Evolutionary conservation across 345 rosid species (phyloP).

Genomic region (Boechera stricta): DNA sequence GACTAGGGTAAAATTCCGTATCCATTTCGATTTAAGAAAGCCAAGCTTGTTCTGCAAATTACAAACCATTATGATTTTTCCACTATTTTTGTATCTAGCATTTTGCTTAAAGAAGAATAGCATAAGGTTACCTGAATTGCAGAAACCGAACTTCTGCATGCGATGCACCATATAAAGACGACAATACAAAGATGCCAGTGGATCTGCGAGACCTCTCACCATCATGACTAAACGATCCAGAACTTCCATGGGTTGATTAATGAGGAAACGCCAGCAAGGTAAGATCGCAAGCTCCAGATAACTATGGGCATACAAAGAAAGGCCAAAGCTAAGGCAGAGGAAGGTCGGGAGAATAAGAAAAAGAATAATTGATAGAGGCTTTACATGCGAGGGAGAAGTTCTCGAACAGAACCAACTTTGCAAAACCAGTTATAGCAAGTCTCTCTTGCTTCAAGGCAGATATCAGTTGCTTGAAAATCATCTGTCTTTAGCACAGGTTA

Average conservation of each 20-base stretch:
- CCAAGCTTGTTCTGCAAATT: constrained; percentile 15
- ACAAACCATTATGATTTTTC: constrained; percentile 9
- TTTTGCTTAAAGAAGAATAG: constrained; percentile 1
- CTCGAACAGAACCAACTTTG: constrained; percentile 82
- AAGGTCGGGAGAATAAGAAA: constrained; percentile 9
- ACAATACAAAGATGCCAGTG: constrained; percentile 81
- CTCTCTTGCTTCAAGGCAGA: constrained; percentile 79
- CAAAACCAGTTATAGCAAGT: constrained; percentile 92
- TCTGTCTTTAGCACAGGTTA: constrained; percentile 55
- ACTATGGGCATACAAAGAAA: constrained; percentile 49
- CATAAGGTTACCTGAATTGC: constrained; percentile 56
- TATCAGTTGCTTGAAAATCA: constrained; percentile 66
- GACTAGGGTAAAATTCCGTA: constrained; percentile 9
- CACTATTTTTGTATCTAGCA: neutral
- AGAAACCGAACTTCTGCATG: constrained; percentile 62
- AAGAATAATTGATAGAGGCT: constrained; percentile 33
- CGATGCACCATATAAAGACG: constrained; percentile 76
- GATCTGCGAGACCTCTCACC: constrained; percentile 90
- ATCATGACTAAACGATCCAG: constrained; percentile 74
- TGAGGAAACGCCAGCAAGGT: constrained; percentile 89
- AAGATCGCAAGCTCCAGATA: constrained; percentile 87
- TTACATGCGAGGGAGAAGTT: constrained; percentile 96
- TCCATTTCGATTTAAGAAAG: constrained; percentile 16
- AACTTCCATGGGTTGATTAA: constrained; percentile 56
- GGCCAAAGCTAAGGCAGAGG: constrained; percentile 21